Conservation (phyloP, 345 rosid species). For the Chamaenerion angustifolium region DNA sequence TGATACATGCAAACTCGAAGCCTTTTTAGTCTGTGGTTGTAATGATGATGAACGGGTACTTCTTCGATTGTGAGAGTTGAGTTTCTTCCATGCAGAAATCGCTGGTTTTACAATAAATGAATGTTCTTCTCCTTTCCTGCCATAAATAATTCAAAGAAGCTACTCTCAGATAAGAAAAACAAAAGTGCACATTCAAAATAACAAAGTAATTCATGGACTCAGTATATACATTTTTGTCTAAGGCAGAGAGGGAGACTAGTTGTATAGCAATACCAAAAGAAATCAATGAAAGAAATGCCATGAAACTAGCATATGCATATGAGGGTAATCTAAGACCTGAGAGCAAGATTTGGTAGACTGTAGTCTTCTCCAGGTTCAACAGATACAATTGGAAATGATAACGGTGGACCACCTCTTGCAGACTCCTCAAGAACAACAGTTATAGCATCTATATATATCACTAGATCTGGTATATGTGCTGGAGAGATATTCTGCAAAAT, state of each 20-base stretch:
- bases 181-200: background rate
- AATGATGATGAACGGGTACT: conserved; percentile 20
- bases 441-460: conserved; percentile 76
- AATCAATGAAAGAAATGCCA: no score
- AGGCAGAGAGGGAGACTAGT: no score
- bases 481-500: conserved; percentile 77
- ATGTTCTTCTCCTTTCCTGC: conserved; percentile 97
- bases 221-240: no score
- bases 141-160: conserved; percentile 14
- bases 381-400: conserved; percentile 79
- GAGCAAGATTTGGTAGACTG: conserved; percentile 75
- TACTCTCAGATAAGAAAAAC: background rate
- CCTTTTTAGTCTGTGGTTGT: conserved; percentile 1
- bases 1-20: conserved; percentile 30
- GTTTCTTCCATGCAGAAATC: conserved; percentile 41
- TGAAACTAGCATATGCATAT: no score
- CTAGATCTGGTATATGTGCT: conserved; percentile 48
- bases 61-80: conserved; percentile 35
- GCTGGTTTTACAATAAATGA: conserved; percentile 85
- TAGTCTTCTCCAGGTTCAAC: conserved; percentile 82
- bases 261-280: no score
- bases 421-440: conserved; percentile 83
- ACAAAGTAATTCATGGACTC: no score
- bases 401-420: conserved; percentile 51
- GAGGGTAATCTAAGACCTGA: conserved; percentile 34